Evolutionary conservation across 2,329 filamentous ascomycete genomes (phyloP), one percentile per base, ranked within the genome.

Genomic region (Hypoxylon sp.): DNA sequence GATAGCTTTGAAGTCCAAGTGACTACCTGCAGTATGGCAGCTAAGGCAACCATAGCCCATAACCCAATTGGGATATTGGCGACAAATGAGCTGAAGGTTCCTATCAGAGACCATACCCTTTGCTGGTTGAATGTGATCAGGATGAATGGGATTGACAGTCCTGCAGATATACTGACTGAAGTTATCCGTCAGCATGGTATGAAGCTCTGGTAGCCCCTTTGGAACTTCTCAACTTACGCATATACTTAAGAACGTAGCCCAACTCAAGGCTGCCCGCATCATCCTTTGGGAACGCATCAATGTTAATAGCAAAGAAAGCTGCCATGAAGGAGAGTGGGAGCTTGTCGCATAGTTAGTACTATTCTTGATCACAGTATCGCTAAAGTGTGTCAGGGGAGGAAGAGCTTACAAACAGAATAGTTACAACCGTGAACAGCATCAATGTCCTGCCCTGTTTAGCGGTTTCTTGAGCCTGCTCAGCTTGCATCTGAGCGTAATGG

Each of bases 241-340:
- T 51, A 14, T 51, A 51, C 47, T 51, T 32, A 19, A 51, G 47
- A 1, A 51, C 47, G 11, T 51, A 51, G 19, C 47, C 16, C 19
- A 51, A 23, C 12, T 51, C 16, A 12, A 51, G 47, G n/a, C 30
- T 34, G 5, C 47, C 47, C 21, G 47, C 19, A 37, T n/a, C 19
- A 37, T 37, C 12, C 14, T 37, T 51, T 11, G 47, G 47, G 12
- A 51, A 51, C 8, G n/a, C 47, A 25, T 51, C 25, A 34, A 51
- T 51, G 23, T 51, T 51, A 27, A 51, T 51, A 7, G 47, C 47
- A n/a, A 51, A 51, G 47, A 51, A 51, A 32, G 47, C 27, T 14
- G 47, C 47, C 47, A 51, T 51, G 27, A 51, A 51, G 3, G 47
- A 51, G 8, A 51, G 47, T 6, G 47, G 47, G n/a, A 51, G 27